Evolutionary conservation across 1,284 basidiomycete species (phyloP).

Genomic region (Tremellales sp.): DNA sequence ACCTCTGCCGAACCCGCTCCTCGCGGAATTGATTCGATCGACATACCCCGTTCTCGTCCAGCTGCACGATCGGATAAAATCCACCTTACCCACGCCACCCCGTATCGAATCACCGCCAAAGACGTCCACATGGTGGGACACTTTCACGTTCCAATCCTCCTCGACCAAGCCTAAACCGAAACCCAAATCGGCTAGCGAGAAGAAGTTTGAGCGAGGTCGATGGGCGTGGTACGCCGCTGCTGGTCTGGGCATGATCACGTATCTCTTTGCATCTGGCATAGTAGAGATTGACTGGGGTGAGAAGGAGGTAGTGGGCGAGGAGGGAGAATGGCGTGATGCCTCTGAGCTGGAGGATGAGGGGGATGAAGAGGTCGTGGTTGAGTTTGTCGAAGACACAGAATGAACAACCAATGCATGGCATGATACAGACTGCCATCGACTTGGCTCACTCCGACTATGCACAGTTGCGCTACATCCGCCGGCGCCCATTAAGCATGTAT

Average conservation of each 20-base stretch:
- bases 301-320: conserved; percentile 21
- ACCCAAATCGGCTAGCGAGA: conserved; percentile 21
- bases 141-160: not conserved
- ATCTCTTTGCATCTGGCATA: conserved; percentile 36
- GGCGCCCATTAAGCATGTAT: too few relatives aligned
- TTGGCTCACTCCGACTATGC: too few relatives aligned
- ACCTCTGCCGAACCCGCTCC: conserved; percentile 42
- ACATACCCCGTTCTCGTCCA: conserved; percentile 32
- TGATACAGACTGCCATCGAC: too few relatives aligned
- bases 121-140: not conserved
- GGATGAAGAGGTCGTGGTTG: conserved; percentile 13
- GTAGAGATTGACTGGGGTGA: conserved; percentile 28
- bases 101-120: not conserved
- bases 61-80: conserved; percentile 32
- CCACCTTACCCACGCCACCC: conserved; percentile 8
- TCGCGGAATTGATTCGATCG: conserved; percentile 37
- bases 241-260: conserved; percentile 29
- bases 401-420: too few relatives aligned
- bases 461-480: too few relatives aligned
- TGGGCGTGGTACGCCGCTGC: conserved; percentile 41
- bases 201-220: conserved; percentile 29
- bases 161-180: conserved; percentile 5
- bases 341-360: conserved; percentile 15
- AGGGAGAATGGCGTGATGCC: conserved; percentile 17
- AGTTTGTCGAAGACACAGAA: conserved; percentile 2